Evolutionary conservation across 352 stramenopile genomes (phyloP).

Genomic region (Globisporangium polare): DNA sequence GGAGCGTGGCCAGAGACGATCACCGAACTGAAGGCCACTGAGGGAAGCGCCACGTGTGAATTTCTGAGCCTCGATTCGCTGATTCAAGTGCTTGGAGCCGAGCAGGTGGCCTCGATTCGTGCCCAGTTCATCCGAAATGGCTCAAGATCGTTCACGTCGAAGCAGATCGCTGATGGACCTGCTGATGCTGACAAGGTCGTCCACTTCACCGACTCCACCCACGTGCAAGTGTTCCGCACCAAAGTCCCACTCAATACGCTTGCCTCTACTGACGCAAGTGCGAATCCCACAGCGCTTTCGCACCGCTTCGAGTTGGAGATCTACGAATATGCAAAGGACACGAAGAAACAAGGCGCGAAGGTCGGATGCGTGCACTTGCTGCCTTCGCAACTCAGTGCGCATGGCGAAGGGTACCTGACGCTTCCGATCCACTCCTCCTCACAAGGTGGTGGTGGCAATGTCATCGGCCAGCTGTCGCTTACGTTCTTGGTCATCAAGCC

Average conservation of each 20-base stretch:
- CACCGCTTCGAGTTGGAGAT: conserved; percentile 40
- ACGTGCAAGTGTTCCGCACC: conserved; percentile 48
- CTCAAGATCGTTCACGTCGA: background rate
- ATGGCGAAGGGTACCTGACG: conserved; percentile 51
- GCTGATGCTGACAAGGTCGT: background rate
- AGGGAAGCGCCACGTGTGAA: conserved; percentile 26
- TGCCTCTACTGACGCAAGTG: background rate
- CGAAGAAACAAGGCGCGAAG: conserved; percentile 19
- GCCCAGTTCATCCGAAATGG: conserved; percentile 35
- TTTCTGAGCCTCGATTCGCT: conserved; percentile 35
- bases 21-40: conserved; percentile 37
- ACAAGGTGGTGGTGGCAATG: background rate
- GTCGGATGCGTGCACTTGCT: conserved; percentile 41
- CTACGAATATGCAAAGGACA: conserved; percentile 25
- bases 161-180: background rate
- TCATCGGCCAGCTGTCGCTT: conserved; percentile 49
- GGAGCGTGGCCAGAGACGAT: conserved; percentile 32
- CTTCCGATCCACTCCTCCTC: conserved; percentile 39
- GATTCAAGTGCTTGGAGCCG: conserved; percentile 28
- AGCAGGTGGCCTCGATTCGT: conserved; percentile 28
- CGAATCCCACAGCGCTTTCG: conserved; percentile 10
- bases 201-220: conserved; percentile 29
- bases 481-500: conserved; percentile 50
- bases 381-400: conserved; percentile 40
- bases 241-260: conserved; percentile 29